phyloP scores from a whole-genome alignment of 176 grass and related monocot species.

The Rhynchospora pubera region DNA sequence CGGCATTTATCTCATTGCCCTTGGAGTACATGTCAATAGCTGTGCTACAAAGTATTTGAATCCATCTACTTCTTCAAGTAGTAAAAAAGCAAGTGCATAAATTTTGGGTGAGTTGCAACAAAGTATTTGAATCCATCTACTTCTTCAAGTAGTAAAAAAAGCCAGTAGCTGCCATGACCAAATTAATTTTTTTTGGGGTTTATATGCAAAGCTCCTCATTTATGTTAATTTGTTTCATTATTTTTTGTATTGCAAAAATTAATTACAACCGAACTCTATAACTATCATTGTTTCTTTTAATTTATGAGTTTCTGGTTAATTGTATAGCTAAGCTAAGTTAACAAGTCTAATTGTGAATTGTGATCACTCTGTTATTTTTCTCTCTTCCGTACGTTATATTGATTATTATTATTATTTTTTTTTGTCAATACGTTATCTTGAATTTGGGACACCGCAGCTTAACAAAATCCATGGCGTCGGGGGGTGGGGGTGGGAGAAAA shows the following conservation, averaged over 20 bases:
- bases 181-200: not conserved
- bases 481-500: too few species aligned
- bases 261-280: not conserved
- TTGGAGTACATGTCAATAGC: conserved; percentile 22
- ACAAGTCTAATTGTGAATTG: not conserved
- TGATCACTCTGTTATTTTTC: not conserved
- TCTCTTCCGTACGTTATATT: not conserved
- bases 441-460: not conserved
- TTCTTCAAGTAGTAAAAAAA: too few species aligned
- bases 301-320: not conserved
- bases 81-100: not conserved
- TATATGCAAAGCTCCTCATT: not conserved
- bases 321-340: too few species aligned
- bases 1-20: not conserved
- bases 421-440: not conserved
- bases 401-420: too few species aligned
- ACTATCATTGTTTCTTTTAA: not conserved
- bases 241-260: not conserved
- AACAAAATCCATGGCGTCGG: too few species aligned
- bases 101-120: not conserved
- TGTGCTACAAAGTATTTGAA: not conserved
- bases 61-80: conserved; percentile 5
- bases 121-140: too few species aligned
- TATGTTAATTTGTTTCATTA: not conserved
- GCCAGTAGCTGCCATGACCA: not conserved